These are phyloP conservation scores for Colletotrichum tofieldiae DNA, from an alignment of 2,329 filamentous ascomycete genomes.

Conservation along the genomic window DNA sequence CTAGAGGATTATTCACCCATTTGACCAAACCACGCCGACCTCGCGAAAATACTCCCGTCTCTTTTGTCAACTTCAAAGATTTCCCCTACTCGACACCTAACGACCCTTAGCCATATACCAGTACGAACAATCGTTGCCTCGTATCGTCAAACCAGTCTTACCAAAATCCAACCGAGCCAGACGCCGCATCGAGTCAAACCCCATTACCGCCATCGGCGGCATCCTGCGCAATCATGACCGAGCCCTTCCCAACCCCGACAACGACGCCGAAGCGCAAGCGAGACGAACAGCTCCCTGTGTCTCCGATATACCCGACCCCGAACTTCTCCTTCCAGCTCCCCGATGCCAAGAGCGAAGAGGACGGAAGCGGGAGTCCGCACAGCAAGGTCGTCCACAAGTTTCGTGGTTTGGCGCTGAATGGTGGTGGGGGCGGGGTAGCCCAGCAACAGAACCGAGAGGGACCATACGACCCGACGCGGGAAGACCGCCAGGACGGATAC, in stretches of 20 bases:
- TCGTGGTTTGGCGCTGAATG: constrained; percentile 63
- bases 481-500: constrained; percentile 47
- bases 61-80: not conserved
- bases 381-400: constrained; percentile 68
- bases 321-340: constrained; percentile 64
- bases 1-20: not conserved
- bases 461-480: constrained; percentile 37
- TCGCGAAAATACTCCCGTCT: not conserved
- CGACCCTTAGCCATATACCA: not conserved
- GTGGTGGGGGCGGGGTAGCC: constrained; percentile 59
- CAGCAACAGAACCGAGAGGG: constrained; percentile 43
- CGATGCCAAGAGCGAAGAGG: constrained; percentile 54
- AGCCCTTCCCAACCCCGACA: constrained; percentile 39
- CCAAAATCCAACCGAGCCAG: constrained; percentile 19
- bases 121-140: not conserved
- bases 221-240: constrained; percentile 26
- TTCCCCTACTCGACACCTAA: not conserved
- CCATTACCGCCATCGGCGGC: constrained; percentile 34
- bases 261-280: constrained; percentile 65
- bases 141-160: not conserved
- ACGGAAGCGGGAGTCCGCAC: constrained; percentile 68
- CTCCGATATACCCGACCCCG: constrained; percentile 48
- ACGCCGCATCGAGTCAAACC: constrained; percentile 6
- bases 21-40: not conserved
- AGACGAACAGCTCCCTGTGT: constrained; percentile 53